Base-by-base conservation (phyloP, 805 yeast genomes). In the Kodamaea nitidulidarum region DNA sequence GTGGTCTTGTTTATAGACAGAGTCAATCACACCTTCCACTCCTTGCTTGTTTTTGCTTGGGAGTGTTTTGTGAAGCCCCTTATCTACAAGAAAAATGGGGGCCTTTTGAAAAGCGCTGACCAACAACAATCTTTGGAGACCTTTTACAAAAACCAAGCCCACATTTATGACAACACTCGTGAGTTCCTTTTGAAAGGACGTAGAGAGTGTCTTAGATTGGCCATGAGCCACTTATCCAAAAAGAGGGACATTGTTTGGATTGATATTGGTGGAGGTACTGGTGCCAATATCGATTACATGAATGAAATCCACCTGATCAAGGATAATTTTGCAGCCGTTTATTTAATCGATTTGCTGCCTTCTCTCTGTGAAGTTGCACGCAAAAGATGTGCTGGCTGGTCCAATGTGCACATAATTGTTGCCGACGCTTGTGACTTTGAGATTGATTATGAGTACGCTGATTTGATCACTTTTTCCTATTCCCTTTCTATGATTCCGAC, bases 231-330 rank as follows among this genome's bases (percentile, higher is more conserved):
- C 56, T 60, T 81, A 26, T 54, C 45, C 25, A 66, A 63, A 38
- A 59, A 58, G 18, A 52, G 56, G 29, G 71, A 72, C 36, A 61
- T 81, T 32, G 78, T 81, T 32, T 83, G 90, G 90, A 70, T 83
- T 36, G 90, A 83, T 55, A 75, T 86, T 52, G 95, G 95, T 36
- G 95, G 95, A 22, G 95, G 95, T 16, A 85, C 95, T 4, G 95
- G 95, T 35, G 71, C 79, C 60, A 85, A 85, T 61, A 81, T 85
- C 51, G 93, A 85, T 60, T 71, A 73, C 50, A 85, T 85, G 95
- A 67, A 81, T 55, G 55, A 66, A 31, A 62, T 78, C 33, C 61
- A 74, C 36, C 70, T 78, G 10, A 58, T 80, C 31, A 48, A 63
- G 20, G 42, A 50, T 17, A 61, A 67, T 46, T 86, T 85, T 60